Base-by-base conservation (phyloP, 345 rosid species). In the Nephelium lappaceum region DNA sequence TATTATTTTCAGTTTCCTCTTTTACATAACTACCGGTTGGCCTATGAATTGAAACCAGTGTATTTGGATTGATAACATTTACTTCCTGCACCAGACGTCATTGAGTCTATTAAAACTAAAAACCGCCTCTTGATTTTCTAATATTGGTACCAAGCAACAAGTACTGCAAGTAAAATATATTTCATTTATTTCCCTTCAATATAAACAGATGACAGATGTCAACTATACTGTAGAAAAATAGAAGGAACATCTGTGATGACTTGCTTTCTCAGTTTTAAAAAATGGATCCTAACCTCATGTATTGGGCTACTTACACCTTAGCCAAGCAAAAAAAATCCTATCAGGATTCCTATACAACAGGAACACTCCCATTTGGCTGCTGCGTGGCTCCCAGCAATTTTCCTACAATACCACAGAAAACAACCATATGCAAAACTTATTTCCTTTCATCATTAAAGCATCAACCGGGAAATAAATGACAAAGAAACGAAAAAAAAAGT, bases 311-410 rank as follows among this genome's bases (percentile, higher is more conserved):
- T 80, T 79, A 80, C 81, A 81, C 67, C 67, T 76, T 83, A 49
- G 69, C 78, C 79, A 62, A 75, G 64, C 36, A 72, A 73, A 75
- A 85, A 85, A 85, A 75, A 25, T 61, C 41, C 67, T 41, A 39
- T 68, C 45, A 21, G 55, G 76, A 72, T 79, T 75, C 81, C 89
- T 89, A 89, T 80, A 83, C 80, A 82, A 85, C 88, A 24, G 83
- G 89, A 79, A 88, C 88, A 71, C 86, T 86, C 79, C 87, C 92
- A 47, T 77, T 85, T 55, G 84, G 77, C 70, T 81, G 88, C 79
- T 85, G 88, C 81, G 77, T 42, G 53, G 84, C 77, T 67, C 84
- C 84, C 23, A 79, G 60, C 27, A 85, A 47, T 79, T 86, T 70
- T 57, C 87, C 90, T 87, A 75, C 84, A 85, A 74, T 78, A 77